Percentiles rank a stretch among this genome's conserved stretches.
These are phyloP conservation scores for Trichophyton benhamiae DNA, from an alignment of 2,329 filamentous ascomycete species.

Conservation along the genomic window DNA sequence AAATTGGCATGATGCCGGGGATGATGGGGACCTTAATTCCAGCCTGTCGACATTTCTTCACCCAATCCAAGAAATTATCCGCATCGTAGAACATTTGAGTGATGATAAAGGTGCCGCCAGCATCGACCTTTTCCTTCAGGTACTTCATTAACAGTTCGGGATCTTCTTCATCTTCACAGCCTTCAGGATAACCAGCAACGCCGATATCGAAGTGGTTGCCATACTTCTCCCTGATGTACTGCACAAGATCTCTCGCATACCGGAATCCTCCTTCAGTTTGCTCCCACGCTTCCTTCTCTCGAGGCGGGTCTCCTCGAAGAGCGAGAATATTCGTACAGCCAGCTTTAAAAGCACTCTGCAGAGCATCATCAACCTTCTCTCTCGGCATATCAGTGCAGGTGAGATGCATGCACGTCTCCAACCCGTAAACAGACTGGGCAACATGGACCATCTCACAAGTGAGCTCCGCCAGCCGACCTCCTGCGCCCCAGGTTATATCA, in stretches of 20 bases:
- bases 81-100: slow-evolving; percentile 99
- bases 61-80: slow-evolving; percentile 89
- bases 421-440: slow-evolving; percentile 84
- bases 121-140: slow-evolving; percentile 93
- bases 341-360: slow-evolving; percentile 78
- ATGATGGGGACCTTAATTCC: slow-evolving; percentile 77
- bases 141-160: slow-evolving; percentile 77
- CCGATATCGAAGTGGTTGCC: slow-evolving; percentile 93
- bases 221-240: slow-evolving; percentile 66
- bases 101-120: slow-evolving; percentile 83
- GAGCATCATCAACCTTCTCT: slow-evolving; percentile 78
- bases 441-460: slow-evolving; percentile 97
- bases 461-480: slow-evolving; percentile 76
- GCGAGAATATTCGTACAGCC: slow-evolving; percentile 97
- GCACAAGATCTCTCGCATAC: slow-evolving; percentile 84
- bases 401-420: slow-evolving; percentile 98
- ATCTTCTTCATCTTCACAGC: slow-evolving; percentile 83
- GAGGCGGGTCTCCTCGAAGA: slow-evolving; percentile 79
- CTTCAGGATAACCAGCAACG: slow-evolving; percentile 92
- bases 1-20: slow-evolving; percentile 84
- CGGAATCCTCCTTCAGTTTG: slow-evolving; percentile 75
- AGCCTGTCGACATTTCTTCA: slow-evolving; percentile 67
- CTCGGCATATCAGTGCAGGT: slow-evolving; percentile 97
- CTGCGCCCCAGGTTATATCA: slow-evolving; percentile 96
- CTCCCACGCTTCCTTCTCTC: slow-evolving; percentile 89